Percentiles rank a stretch among this genome's conserved stretches.
phyloP scores from a whole-genome alignment of 1,284 basidiomycete species.

The Fomitiporia mediterranea region DNA sequence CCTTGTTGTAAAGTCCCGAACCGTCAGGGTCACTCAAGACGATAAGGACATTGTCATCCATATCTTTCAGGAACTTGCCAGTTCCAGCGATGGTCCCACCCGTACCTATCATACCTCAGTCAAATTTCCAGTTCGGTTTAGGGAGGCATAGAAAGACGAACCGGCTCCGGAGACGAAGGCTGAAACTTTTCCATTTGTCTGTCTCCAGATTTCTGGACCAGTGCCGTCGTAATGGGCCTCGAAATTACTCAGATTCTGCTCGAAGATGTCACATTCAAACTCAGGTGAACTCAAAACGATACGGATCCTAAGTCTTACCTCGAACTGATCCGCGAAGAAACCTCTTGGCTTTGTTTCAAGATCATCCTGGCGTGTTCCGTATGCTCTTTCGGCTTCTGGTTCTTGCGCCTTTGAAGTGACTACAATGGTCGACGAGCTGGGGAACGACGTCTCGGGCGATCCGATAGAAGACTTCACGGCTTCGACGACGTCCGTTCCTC shows the following conservation, averaged over 20 bases:
- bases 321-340: slow-evolving; percentile 95
- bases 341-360: slow-evolving; percentile 56
- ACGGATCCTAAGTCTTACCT: slow-evolving; percentile 41
- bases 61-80: slow-evolving; percentile 74
- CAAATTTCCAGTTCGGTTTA: slow-evolving; percentile 7
- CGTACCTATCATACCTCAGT: slow-evolving; percentile 54
- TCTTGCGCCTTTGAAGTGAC: slow-evolving; percentile 50
- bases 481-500: slow-evolving; percentile 39
- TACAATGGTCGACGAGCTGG: slow-evolving; percentile 43
- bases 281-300: not conserved
- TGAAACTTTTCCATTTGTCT: slow-evolving; percentile 78
- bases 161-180: slow-evolving; percentile 96
- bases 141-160: slow-evolving; percentile 23
- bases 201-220: slow-evolving; percentile 93
- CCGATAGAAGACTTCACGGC: slow-evolving; percentile 26
- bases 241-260: slow-evolving; percentile 83
- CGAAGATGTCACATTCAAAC: not conserved
- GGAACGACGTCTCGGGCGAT: slow-evolving; percentile 28
- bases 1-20: slow-evolving; percentile 94
- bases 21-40: slow-evolving; percentile 92
- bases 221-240: slow-evolving; percentile 88
- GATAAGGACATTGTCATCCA: slow-evolving; percentile 60
- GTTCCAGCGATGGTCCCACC: slow-evolving; percentile 93
- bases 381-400: slow-evolving; percentile 37
- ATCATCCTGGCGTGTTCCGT: slow-evolving; percentile 33